phyloP scores from a whole-genome alignment of 345 rosid genomes.

The Citrus mangshanensis region DNA sequence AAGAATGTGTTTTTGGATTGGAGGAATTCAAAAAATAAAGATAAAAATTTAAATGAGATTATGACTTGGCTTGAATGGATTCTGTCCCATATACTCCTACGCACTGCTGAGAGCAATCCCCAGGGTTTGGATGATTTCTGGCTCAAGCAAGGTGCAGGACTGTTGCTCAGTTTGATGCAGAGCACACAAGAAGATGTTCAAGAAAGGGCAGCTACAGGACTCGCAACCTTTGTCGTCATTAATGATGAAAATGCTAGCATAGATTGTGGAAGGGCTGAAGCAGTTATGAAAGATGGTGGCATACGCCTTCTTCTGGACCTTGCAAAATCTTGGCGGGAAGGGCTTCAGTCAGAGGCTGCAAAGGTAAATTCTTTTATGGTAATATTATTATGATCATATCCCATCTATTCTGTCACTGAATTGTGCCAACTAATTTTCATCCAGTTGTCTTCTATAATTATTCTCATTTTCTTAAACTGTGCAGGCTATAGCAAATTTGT shows the following conservation, averaged over 20 bases:
- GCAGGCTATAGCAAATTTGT: constrained; percentile 86
- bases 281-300: constrained; percentile 79
- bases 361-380: constrained; percentile 39
- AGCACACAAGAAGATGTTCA: constrained; percentile 84
- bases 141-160: constrained; percentile 78
- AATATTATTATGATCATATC: background rate
- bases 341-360: constrained; percentile 85
- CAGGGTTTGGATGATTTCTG: constrained; percentile 69
- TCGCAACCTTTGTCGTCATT: constrained; percentile 79
- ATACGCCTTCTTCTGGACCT: constrained; percentile 67
- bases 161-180: constrained; percentile 71
- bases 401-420: background rate
- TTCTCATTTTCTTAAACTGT: constrained; percentile 11
- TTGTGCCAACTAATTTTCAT: constrained; percentile 4
- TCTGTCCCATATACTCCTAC: constrained; percentile 66
- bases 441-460: background rate
- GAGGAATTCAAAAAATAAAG: constrained; percentile 41
- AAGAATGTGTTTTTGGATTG: constrained; percentile 51
- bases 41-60: constrained; percentile 49
- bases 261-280: constrained; percentile 82
- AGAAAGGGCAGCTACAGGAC: constrained; percentile 90
- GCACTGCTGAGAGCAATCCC: constrained; percentile 71
- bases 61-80: constrained; percentile 80
- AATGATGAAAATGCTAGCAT: constrained; percentile 86
- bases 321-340: constrained; percentile 87